phyloP scores from a whole-genome alignment of 257 asterid species.

The Pogostemon cablin region DNA sequence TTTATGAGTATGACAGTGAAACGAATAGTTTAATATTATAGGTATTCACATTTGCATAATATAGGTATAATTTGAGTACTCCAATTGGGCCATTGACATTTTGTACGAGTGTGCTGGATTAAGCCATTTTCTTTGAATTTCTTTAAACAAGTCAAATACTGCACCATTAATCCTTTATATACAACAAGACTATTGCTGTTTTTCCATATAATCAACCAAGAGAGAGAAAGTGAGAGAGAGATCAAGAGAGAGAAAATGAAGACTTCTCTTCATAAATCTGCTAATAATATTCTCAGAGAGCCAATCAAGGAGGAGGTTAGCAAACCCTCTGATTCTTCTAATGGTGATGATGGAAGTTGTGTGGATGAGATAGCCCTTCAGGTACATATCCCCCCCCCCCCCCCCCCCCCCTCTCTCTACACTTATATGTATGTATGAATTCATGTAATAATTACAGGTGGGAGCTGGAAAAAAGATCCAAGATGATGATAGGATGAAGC shows the following conservation, averaged over 20 bases:
- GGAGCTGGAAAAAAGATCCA: slow-evolving; percentile 40
- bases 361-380: slow-evolving; percentile 46
- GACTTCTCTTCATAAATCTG: slow-evolving; percentile 45
- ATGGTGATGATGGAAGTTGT: slow-evolving; percentile 47
- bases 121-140: slow-evolving; percentile 62
- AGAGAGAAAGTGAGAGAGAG: slow-evolving; percentile 13
- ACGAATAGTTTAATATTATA: slow-evolving; percentile 22
- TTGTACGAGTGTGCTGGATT: slow-evolving; percentile 43
- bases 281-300: slow-evolving; percentile 1
- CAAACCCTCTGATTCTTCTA: slow-evolving; percentile 40
- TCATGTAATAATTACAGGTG: slow-evolving; percentile 34
- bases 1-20: slow-evolving; percentile 43
- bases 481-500: slow-evolving; percentile 36
- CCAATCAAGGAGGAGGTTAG: slow-evolving; percentile 38
- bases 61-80: slow-evolving; percentile 16
- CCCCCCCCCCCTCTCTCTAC: no score
- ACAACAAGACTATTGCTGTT: slow-evolving; percentile 37
- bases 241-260: slow-evolving; percentile 44
- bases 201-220: neutral
- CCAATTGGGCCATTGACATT: slow-evolving; percentile 75
- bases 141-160: slow-evolving; percentile 62
- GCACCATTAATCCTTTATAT: slow-evolving; percentile 54
- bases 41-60: neutral
- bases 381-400: slow-evolving; percentile 40
- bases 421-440: no score